A percentile compares a stretch with the other conserved stretches of the same genome.
phyloP scores from a whole-genome alignment of 2,329 filamentous ascomycete species.

The Calonectria honghensis region DNA sequence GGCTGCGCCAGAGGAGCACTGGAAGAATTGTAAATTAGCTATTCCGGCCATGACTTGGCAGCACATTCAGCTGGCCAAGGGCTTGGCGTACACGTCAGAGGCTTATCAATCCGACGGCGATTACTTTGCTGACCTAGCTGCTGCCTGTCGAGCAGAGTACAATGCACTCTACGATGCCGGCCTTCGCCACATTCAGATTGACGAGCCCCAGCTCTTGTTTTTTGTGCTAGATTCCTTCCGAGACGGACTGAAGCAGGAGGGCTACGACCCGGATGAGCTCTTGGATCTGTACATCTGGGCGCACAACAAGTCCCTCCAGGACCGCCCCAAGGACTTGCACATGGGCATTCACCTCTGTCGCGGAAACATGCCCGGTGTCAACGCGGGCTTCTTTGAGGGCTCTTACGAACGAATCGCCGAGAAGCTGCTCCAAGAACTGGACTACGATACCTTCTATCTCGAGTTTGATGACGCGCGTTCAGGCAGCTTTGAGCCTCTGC shows the following conservation, averaged over 20 bases:
- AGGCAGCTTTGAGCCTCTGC: constrained; percentile 16
- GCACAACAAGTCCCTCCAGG: constrained; percentile 68
- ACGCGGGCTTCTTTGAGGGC: constrained; percentile 78
- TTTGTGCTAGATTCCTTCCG: constrained; percentile 15
- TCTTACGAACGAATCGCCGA: constrained; percentile 69
- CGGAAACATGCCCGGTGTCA: constrained; percentile 76
- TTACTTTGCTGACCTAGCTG: constrained; percentile 1
- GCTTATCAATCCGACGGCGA: constrained; percentile 7
- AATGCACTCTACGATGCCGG: constrained; percentile 17
- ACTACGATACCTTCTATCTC: constrained; percentile 21
- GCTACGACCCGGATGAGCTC: constrained; percentile 21
- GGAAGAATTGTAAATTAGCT: constrained; percentile 23
- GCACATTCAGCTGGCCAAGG: constrained; percentile 18
- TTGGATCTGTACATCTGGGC: constrained; percentile 28
- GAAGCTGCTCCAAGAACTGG: constrained; percentile 12
- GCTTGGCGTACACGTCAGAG: constrained; percentile 5
- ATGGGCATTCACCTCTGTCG: constrained; percentile 84
- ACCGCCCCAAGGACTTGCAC: constrained; percentile 80
- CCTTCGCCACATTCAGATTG: constrained; percentile 19
- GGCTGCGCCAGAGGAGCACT: background rate
- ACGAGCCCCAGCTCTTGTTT: constrained; percentile 18
- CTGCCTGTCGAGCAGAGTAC: constrained; percentile 1
- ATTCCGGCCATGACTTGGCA: constrained; percentile 20
- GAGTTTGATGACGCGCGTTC: constrained; percentile 27
- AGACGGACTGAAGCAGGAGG: constrained; percentile 2